Base-by-base conservation (phyloP, 257 asterid species). In the Solanum rostratum region DNA sequence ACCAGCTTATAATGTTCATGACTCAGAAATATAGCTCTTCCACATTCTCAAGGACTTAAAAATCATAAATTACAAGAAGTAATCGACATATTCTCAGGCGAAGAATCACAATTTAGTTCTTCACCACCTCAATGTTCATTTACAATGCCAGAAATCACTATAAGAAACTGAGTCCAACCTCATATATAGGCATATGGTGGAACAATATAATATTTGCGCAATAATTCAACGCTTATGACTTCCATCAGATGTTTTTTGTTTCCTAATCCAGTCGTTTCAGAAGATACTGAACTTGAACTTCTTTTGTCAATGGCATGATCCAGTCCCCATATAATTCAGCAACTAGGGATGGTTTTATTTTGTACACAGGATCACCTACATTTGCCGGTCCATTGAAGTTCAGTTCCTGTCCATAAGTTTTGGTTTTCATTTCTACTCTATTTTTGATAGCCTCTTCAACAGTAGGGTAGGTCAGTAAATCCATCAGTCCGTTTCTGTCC, bases 231-330 rank as follows among this genome's bases (percentile, higher is more conserved):
- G 14, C 3, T 50, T 18, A 1, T 76, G 41, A 24, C 30, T 46
- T 76, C 60, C 59, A 74, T 16, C 43, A 24, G 43, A 16, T 49
- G 14, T 33, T 33, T 16, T 4, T 46, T 2, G 14, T 16, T 3
- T 14, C 49, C 85, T 68, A 93, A 84, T 96, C 98, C 52, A 95
- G 92, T 84, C 99, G 93, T 90, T 92, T 93, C 84, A 93, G 84
- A 11, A 96, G 87, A 87, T 96, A 96, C 89, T 92, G 89, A 30
- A 93, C 91, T 90, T 96, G 98, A 60, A 96, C 99, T 87, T 93
- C 94, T 91, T 96, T 96, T 3, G 98, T 96, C 84, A 95, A 86
- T 15, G 99, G 99, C 99, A 96, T 96, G 88, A 96, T 93, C 98
- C 98, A 96, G 43, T 92, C 92, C 83, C 94, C 93, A 46, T 93